Base-by-base conservation (phyloP, 257 asterid genomes). In the Echium plantagineum region DNA sequence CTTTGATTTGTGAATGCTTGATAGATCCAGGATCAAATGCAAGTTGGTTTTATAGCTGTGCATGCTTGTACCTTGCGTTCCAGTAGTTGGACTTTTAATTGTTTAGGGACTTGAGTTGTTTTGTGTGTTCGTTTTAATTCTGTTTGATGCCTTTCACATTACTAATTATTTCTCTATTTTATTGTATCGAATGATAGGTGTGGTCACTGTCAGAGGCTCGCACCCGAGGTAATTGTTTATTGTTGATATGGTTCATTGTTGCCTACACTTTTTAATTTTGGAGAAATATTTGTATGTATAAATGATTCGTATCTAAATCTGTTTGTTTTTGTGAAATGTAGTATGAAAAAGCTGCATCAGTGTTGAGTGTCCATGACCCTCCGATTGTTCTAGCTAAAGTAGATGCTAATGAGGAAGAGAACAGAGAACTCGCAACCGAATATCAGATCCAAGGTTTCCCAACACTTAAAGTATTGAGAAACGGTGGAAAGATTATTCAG, bases 291-390 rank as follows among this genome's bases (percentile, higher is more conserved):
- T n/a, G n/a, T n/a, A n/a, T n/a, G n/a, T n/a, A n/a, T n/a, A n/a
- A n/a, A n/a, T n/a, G n/a, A 9, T 55, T 4, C 10, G 17, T 4
- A 5, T 21, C 22, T 53, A 13, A 35, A 48, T 42, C 21, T n/a
- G 15, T 15, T 16, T 60, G 16, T 22, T 20, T 57, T 18, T 2
- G 57, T 48, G 57, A 21, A 35, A 49, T 60, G n/a, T 42, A 89
- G 95, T 89, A 82, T 62, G 97, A 84, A 70, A 86, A 86, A 63
- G 94, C 97, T 24, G 95, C 97, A 58, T 66, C 84, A 16, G 35
- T 59, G 15, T 63, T 89, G 80, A 80, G 89, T 73, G 78, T 79
- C 77, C 77, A 89, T 66, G 95, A 82, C 5, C 85, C 97, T 59
- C 81, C 82, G 0, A 63, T 89, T 61, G 69, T 75, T 69, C 82